Conservation (phyloP, 164 flowering plant genomes). For the Macadamia integrifolia region DNA sequence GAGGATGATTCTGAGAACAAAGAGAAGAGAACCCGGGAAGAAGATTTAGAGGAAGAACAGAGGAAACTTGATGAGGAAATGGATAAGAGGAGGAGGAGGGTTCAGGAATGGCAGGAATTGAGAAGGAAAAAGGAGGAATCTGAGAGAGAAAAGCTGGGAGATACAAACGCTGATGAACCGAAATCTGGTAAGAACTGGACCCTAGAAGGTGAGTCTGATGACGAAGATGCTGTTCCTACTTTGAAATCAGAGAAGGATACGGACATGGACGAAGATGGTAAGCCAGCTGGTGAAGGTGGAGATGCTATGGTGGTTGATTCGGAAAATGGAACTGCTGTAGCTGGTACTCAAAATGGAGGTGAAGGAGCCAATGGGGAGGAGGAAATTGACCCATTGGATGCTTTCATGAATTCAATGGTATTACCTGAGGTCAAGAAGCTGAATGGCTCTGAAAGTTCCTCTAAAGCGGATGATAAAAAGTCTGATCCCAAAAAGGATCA, state of each 20-base stretch:
- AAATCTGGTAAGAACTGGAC: slow-evolving; percentile 87
- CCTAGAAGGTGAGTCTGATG: slow-evolving; percentile 92
- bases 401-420: slow-evolving; percentile 91
- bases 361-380: slow-evolving; percentile 46
- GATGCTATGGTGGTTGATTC: slow-evolving; percentile 47
- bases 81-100: slow-evolving; percentile 93
- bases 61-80: slow-evolving; percentile 78
- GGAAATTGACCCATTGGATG: slow-evolving; percentile 94
- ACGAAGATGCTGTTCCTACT: slow-evolving; percentile 50
- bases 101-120: slow-evolving; percentile 96
- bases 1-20: slow-evolving; percentile 36
- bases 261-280: slow-evolving; percentile 39
- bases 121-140: slow-evolving; percentile 79
- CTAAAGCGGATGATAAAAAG: slow-evolving; percentile 19
- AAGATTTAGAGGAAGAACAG: slow-evolving; percentile 80
- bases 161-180: slow-evolving; percentile 35
- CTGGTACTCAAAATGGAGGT: slow-evolving; percentile 23
- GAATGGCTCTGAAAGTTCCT: slow-evolving; percentile 22
- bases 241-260: slow-evolving; percentile 39
- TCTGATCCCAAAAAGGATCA: slow-evolving; percentile 28
- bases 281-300: slow-evolving; percentile 24
- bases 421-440: slow-evolving; percentile 89
- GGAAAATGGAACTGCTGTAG: slow-evolving; percentile 22
- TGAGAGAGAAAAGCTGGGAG: slow-evolving; percentile 65
- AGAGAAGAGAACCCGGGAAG: slow-evolving; percentile 48